Percentiles rank a stretch among this genome's conserved stretches.
phyloP scores from a whole-genome alignment of 352 stramenopile species.

The Phytophthora cryptogea region DNA sequence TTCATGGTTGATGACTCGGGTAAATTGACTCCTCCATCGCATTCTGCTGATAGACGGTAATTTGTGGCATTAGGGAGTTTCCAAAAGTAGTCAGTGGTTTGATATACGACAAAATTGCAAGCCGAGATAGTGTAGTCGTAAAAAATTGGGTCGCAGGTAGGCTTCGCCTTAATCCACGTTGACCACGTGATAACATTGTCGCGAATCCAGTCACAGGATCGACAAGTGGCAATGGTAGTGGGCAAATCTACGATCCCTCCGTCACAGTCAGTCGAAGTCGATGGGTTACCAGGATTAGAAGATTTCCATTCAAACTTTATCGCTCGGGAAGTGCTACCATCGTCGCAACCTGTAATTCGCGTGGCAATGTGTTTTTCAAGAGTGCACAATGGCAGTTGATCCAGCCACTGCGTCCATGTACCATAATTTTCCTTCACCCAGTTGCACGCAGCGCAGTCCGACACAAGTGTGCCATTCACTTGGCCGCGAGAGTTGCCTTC shows the following conservation, averaged over 20 bases:
- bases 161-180: constrained; percentile 25
- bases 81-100: constrained; percentile 31
- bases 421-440: constrained; percentile 43
- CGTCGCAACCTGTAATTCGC: constrained; percentile 23
- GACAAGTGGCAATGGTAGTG: constrained; percentile 26
- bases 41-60: constrained; percentile 28
- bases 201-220: constrained; percentile 38
- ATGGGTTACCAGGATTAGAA: constrained; percentile 25
- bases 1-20: background rate
- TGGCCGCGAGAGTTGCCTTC: too few species aligned
- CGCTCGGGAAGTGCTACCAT: constrained; percentile 13
- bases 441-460: constrained; percentile 36
- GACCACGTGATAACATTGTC: constrained; percentile 28
- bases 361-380: constrained; percentile 29
- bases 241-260: constrained; percentile 25
- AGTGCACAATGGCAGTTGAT: constrained; percentile 33
- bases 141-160: constrained; percentile 35
- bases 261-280: constrained; percentile 38
- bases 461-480: too few species aligned
- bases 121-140: constrained; percentile 34
- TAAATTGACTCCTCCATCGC: constrained; percentile 24
- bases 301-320: constrained; percentile 34
- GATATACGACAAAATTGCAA: constrained; percentile 20
- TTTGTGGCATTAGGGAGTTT: constrained; percentile 28
- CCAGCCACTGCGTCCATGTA: constrained; percentile 37